These are phyloP conservation scores for Quercus lobata DNA, from an alignment of 331 rosid genomes.

Conservation along the genomic window DNA sequence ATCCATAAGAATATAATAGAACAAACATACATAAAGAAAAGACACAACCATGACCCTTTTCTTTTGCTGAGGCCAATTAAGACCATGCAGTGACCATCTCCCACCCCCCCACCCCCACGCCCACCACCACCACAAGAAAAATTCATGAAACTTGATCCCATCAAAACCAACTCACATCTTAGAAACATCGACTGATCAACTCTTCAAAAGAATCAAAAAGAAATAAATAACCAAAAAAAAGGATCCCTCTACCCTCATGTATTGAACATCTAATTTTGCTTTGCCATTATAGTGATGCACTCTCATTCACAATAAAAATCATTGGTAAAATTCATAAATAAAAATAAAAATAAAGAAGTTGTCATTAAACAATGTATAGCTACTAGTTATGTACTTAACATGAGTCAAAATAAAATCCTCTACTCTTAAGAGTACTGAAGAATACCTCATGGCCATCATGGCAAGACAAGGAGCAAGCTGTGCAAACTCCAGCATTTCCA, in stretches of 20 bases:
- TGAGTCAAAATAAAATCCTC: background rate
- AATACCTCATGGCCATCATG: constrained; percentile 97
- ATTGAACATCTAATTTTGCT: background rate
- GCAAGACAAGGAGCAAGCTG: constrained; percentile 97
- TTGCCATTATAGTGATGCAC: background rate
- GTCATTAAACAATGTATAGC: background rate
- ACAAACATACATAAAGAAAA: too few relatives aligned
- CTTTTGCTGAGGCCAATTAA: background rate
- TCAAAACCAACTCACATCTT: background rate
- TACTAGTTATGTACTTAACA: background rate
- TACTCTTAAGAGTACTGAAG: background rate
- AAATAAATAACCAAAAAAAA: background rate
- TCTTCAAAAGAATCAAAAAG: background rate
- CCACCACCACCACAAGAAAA: background rate
- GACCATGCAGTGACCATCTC: background rate
- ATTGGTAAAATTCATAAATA: background rate
- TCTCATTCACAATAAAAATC: background rate
- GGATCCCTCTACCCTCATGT: background rate
- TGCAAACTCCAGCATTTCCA: constrained; percentile 98
- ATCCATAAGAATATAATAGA: too few relatives aligned
- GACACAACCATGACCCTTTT: too few relatives aligned
- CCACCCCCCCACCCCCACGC: too few relatives aligned
- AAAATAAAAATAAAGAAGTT: background rate
- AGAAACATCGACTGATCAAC: background rate
- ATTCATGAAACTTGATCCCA: background rate